phyloP scores from a whole-genome alignment of 345 rosid species.

The Nephelium lappaceum region DNA sequence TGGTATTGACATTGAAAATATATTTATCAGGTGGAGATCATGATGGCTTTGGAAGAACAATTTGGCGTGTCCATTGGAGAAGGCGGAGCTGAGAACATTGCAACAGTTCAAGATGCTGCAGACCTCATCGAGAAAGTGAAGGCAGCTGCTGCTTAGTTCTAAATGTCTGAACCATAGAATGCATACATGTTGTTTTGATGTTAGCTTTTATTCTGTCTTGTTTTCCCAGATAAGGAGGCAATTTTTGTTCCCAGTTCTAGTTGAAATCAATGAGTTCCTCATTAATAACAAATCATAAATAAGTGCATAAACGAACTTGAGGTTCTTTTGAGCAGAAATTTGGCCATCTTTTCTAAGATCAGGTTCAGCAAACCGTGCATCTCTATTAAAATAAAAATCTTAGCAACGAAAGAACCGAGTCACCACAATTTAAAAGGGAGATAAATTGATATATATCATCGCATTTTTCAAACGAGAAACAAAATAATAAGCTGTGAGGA shows the following conservation, averaged over 20 bases:
- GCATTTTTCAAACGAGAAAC: no score
- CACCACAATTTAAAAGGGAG: background rate
- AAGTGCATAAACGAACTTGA: background rate
- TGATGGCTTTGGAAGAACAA: constrained; percentile 77
- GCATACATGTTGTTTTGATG: background rate
- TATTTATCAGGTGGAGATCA: constrained; percentile 50
- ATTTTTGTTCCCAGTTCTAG: background rate
- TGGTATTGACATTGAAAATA: background rate
- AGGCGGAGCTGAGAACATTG: constrained; percentile 58
- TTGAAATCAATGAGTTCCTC: background rate
- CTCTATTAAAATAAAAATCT: background rate
- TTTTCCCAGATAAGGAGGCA: background rate
- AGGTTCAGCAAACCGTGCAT: background rate
- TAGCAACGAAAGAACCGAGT: background rate
- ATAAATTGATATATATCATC: no score
- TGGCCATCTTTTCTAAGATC: background rate
- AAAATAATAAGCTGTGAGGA: background rate
- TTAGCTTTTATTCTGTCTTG: background rate
- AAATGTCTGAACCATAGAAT: no score
- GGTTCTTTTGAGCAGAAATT: background rate
- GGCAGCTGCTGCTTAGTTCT: constrained; percentile 31
- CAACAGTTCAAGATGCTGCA: constrained; percentile 67
- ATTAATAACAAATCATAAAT: background rate
- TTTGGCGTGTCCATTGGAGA: constrained; percentile 62
- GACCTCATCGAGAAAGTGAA: constrained; percentile 61